These are phyloP conservation scores for Citeromyces matritensis DNA, from an alignment of 805 yeast genomes.

Conservation along the genomic window DNA sequence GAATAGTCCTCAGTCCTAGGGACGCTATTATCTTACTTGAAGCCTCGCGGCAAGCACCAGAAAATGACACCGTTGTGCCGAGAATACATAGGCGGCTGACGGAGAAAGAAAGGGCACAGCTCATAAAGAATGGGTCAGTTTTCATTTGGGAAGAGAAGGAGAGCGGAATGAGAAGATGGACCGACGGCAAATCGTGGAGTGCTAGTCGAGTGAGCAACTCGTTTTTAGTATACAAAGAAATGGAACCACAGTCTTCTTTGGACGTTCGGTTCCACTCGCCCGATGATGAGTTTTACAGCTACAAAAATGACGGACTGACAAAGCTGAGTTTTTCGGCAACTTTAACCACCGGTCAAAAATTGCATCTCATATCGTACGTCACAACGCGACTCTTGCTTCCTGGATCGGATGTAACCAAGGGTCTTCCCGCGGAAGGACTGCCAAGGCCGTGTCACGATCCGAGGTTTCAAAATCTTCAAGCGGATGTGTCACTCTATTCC, in stretches of 20 bases:
- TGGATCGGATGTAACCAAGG: not conserved
- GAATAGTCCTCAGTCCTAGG: constrained; percentile 35
- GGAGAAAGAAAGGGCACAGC: constrained; percentile 30
- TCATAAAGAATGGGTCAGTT: constrained; percentile 42
- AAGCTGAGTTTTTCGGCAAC: constrained; percentile 52
- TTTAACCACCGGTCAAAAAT: constrained; percentile 32
- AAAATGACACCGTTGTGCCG: constrained; percentile 28
- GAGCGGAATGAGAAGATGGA: constrained; percentile 66
- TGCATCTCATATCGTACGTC: constrained; percentile 49
- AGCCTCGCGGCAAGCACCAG: constrained; percentile 29
- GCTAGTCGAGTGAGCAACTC: constrained; percentile 57
- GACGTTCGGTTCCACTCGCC: constrained; percentile 1
- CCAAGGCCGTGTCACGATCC: no score
- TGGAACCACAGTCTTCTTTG: constrained; percentile 17
- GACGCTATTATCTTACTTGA: constrained; percentile 57
- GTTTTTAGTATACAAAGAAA: constrained; percentile 48
- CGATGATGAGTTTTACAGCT: constrained; percentile 10
- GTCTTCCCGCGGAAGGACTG: not conserved
- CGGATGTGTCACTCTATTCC: no score
- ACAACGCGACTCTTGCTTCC: not conserved
- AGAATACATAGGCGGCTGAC: constrained; percentile 43
- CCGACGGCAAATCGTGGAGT: constrained; percentile 63
- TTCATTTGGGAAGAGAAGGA: constrained; percentile 63
- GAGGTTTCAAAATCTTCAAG: no score
- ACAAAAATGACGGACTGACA: constrained; percentile 37